These are phyloP conservation scores for Amniculicola lignicola DNA, from an alignment of 495 filamentous ascomycete genomes.

Conservation along the genomic window DNA sequence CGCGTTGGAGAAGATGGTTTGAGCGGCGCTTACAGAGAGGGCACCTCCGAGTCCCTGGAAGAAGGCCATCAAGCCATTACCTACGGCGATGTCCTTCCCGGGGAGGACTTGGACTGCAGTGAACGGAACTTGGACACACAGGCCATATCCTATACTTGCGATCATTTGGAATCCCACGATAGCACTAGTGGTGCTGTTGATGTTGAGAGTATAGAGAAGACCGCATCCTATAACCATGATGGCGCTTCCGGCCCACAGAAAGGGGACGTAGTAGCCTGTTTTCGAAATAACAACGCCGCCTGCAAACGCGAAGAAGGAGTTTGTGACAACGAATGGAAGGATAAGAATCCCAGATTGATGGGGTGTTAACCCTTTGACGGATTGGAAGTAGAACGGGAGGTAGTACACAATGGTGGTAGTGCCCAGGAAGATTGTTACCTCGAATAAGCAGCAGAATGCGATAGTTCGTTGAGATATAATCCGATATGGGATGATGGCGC, in stretches of 20 bases:
- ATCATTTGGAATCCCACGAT: slow-evolving; percentile 81
- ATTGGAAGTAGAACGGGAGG: slow-evolving; percentile 87
- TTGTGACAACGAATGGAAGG: slow-evolving; percentile 65
- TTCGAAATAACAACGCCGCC: slow-evolving; percentile 58
- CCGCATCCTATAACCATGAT: slow-evolving; percentile 65
- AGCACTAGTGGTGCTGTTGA: slow-evolving; percentile 48
- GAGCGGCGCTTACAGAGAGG: not conserved
- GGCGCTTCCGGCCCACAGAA: slow-evolving; percentile 59
- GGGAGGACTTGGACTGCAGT: slow-evolving; percentile 39
- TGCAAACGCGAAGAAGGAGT: slow-evolving; percentile 59
- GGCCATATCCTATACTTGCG: slow-evolving; percentile 63
- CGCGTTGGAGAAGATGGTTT: not conserved
- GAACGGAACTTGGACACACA: slow-evolving; percentile 63
- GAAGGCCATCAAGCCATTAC: not conserved
- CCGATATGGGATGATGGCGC: slow-evolving; percentile 71
- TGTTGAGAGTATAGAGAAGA: slow-evolving; percentile 59
- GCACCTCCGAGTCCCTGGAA: slow-evolving; percentile 1
- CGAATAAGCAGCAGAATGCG: slow-evolving; percentile 52
- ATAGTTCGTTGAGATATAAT: slow-evolving; percentile 71
- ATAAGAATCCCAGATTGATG: slow-evolving; percentile 72
- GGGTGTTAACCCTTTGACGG: slow-evolving; percentile 67
- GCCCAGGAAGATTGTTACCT: slow-evolving; percentile 55
- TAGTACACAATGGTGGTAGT: slow-evolving; percentile 58
- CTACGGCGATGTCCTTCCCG: not conserved
- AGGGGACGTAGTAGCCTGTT: slow-evolving; percentile 73